A percentile compares a stretch with the other conserved stretches of the same genome.
Evolutionary conservation across 345 rosid genomes (phyloP).

Genomic region (Melaleuca alternifolia): DNA sequence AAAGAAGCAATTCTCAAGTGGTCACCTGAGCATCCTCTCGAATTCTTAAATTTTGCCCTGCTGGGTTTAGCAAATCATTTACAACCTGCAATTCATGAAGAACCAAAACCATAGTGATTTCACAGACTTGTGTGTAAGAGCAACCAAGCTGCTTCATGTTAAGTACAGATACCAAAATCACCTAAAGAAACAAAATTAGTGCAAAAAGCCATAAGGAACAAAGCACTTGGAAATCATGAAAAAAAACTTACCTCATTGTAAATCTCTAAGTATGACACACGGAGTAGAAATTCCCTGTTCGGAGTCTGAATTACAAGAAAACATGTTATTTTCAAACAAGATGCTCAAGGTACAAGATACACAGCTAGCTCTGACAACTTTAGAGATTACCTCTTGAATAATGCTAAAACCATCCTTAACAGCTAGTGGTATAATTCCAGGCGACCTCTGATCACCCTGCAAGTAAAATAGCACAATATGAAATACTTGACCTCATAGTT

Average conservation of each 20-base stretch:
- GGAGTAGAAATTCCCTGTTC: conserved; percentile 86
- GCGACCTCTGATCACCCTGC: conserved; percentile 99
- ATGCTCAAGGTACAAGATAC: neutral
- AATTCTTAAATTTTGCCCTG: conserved; percentile 92
- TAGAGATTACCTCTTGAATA: conserved; percentile 78
- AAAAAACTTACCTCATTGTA: conserved; percentile 80
- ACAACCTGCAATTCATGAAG: conserved; percentile 58
- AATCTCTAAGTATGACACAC: conserved; percentile 94
- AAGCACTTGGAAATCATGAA: neutral
- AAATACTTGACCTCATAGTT: neutral
- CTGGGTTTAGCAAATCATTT: conserved; percentile 92
- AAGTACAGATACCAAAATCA: neutral
- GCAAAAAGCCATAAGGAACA: neutral
- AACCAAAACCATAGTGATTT: neutral
- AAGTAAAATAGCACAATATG: neutral
- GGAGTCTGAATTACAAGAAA: conserved; percentile 54
- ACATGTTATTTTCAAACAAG: neutral
- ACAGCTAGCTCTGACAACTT: conserved; percentile 1
- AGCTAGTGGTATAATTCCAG: conserved; percentile 92
- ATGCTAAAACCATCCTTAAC: conserved; percentile 97
- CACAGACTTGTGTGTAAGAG: neutral
- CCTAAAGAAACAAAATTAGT: neutral
- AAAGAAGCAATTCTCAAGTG: neutral
- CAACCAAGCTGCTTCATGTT: neutral
- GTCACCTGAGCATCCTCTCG: conserved; percentile 97